A percentile compares a stretch with the other conserved stretches of the same genome.
These are phyloP conservation scores for Coemansia sp. DNA, from an alignment of 192 early-diverging fungal species.

Conservation along the genomic window DNA sequence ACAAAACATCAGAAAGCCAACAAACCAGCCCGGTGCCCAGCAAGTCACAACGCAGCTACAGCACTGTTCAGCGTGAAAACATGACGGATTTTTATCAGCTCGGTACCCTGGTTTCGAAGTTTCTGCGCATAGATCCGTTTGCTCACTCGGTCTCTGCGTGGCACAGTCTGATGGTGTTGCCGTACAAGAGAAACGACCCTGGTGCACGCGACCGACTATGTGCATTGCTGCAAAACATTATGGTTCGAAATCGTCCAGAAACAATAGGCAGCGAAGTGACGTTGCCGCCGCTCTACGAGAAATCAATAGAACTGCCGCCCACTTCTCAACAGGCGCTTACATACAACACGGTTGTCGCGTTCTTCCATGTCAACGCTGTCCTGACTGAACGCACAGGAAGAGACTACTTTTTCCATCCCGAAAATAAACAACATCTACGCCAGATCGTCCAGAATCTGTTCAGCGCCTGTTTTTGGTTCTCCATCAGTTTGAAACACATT, in stretches of 20 bases:
- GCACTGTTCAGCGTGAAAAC: slow-evolving; percentile 17
- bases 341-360: slow-evolving; percentile 55
- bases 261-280: slow-evolving; percentile 59
- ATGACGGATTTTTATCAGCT: slow-evolving; percentile 57
- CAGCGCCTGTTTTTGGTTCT: slow-evolving; percentile 67
- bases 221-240: slow-evolving; percentile 65
- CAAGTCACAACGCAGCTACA: neutral
- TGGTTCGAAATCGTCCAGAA: slow-evolving; percentile 68
- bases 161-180: slow-evolving; percentile 55
- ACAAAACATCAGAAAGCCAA: neutral
- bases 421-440: slow-evolving; percentile 58
- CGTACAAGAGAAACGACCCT: slow-evolving; percentile 55
- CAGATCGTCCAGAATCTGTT: slow-evolving; percentile 66
- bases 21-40: neutral
- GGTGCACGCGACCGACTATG: slow-evolving; percentile 55
- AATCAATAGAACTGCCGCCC: slow-evolving; percentile 21
- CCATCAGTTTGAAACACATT: slow-evolving; percentile 42
- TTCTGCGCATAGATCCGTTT: slow-evolving; percentile 67
- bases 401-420: slow-evolving; percentile 76
- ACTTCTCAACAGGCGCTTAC: slow-evolving; percentile 41
- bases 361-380: slow-evolving; percentile 68
- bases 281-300: slow-evolving; percentile 66
- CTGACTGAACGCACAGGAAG: slow-evolving; percentile 62
- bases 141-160: slow-evolving; percentile 49
- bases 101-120: slow-evolving; percentile 58